These are phyloP conservation scores for Thalassiosira mediterranea DNA, from an alignment of 352 stramenopile species.

Conservation along the genomic window DNA sequence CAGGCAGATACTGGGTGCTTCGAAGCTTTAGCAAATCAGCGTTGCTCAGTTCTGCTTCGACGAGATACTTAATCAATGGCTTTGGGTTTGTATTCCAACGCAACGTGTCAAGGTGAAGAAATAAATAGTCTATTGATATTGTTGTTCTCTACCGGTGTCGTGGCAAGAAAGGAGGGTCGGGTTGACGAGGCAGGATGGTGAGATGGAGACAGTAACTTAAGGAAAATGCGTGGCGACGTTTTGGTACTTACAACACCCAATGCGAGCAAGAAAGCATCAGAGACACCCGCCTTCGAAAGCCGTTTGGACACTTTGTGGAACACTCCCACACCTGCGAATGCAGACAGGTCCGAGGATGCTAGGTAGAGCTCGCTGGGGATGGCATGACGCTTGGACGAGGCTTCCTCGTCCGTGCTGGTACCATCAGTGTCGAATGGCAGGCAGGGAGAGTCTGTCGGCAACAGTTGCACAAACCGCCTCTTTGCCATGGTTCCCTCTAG, in stretches of 20 bases:
- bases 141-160: slow-evolving; percentile 48
- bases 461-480: slow-evolving; percentile 31
- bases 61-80: slow-evolving; percentile 75
- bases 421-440: slow-evolving; percentile 20
- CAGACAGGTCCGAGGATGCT: slow-evolving; percentile 66
- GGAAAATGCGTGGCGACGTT: not conserved
- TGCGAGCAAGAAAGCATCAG: slow-evolving; percentile 69
- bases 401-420: not conserved
- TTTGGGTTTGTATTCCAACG: slow-evolving; percentile 70
- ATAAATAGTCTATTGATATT: slow-evolving; percentile 79
- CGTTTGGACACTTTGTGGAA: slow-evolving; percentile 72
- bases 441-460: slow-evolving; percentile 15
- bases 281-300: slow-evolving; percentile 58
- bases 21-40: slow-evolving; percentile 64
- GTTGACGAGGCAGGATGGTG: not conserved
- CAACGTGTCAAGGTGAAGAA: slow-evolving; percentile 71
- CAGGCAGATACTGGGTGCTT: slow-evolving; percentile 70
- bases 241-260: slow-evolving; percentile 57
- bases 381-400: not conserved
- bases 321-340: slow-evolving; percentile 62
- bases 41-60: slow-evolving; percentile 54
- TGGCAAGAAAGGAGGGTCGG: not conserved
- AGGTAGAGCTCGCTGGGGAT: slow-evolving; percentile 70
- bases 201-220: not conserved
- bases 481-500: slow-evolving; percentile 12